Evolutionary conservation across 2,329 filamentous ascomycete species (phyloP).

Genomic region (Penicillium occitanis): DNA sequence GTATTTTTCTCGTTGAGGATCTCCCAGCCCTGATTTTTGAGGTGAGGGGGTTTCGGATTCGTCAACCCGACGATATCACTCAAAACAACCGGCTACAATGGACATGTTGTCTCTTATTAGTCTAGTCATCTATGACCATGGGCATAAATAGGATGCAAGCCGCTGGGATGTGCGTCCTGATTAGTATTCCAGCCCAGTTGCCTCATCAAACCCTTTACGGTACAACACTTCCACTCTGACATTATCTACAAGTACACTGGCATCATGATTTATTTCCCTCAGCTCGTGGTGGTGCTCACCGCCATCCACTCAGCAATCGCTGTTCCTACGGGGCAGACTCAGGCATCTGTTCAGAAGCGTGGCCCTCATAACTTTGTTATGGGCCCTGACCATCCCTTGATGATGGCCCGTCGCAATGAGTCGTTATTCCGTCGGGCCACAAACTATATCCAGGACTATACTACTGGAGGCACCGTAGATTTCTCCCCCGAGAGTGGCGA

Average conservation of each 20-base stretch:
- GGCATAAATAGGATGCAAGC: neutral
- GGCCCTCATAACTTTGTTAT: constrained; percentile 8
- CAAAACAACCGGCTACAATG: neutral
- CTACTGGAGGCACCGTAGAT: constrained; percentile 39
- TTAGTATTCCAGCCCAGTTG: neutral
- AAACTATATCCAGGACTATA: constrained; percentile 12
- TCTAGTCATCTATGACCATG: neutral
- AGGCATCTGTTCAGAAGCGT: neutral
- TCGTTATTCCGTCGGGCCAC: neutral
- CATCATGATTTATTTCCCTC: neutral
- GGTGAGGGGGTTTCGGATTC: neutral
- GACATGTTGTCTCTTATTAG: neutral
- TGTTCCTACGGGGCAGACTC: neutral
- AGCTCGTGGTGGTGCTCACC: neutral
- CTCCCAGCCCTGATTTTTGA: neutral
- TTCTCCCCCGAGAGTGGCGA: constrained; percentile 49
- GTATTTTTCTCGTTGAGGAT: neutral
- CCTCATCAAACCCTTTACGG: neutral
- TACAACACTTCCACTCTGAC: neutral
- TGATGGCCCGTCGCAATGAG: constrained; percentile 4
- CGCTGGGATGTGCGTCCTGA: neutral
- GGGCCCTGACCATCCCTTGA: constrained; percentile 3
- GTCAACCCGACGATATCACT: neutral
- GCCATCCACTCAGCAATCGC: neutral
- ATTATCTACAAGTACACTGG: neutral